Evolutionary conservation across 345 rosid genomes (phyloP), one percentile per base, ranked within the genome.

Genomic region (Clarkia xantiana): DNA sequence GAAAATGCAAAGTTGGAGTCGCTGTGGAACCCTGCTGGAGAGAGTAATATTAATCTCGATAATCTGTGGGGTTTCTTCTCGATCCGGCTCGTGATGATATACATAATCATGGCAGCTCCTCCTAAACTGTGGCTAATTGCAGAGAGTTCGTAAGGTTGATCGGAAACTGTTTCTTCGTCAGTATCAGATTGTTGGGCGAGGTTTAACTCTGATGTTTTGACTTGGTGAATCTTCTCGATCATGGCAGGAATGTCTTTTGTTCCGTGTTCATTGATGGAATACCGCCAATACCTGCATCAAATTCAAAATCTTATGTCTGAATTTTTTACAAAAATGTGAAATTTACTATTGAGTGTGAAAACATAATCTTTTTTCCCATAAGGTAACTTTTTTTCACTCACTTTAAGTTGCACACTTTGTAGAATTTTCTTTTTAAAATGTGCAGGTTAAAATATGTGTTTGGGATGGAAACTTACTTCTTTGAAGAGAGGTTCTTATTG

Each of bases 1-100:
- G 79, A 72, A 64, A 86, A 84, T 23, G 62, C 76, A 17, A 82
- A 25, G 47, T 47, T 73, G 14, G 96, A 81, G 50, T 91, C 94
- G 10, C 79, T 82, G 50, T 91, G 98, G 54, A 91, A 91, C 20
- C 96, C 98, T 45, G 96, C 98, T 34, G 98, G 96, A 11, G 96
- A 91, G 44, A 91, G 59, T 50, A 86, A 63, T 59, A 91, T 67
- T 62, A 86, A 60, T 62, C 90, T 74, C 10, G 94, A 81, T n/a
- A 91, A 84, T 56, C 96, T 63, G 56, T 80, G 98, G 0, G 90
- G 89, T 62, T 78, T 81, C 73, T 74, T 75, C 59, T 81, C 77
- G 10, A 84, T 74, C 36, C 55, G 81, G 51, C 65, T 71, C 12
- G 81, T 80, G 59, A 86, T 61, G 51, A 81, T 71, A 45, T 86